These are phyloP conservation scores for Talaromyces sp. DNA, from an alignment of 2,329 filamentous ascomycete genomes.

Conservation along the genomic window DNA sequence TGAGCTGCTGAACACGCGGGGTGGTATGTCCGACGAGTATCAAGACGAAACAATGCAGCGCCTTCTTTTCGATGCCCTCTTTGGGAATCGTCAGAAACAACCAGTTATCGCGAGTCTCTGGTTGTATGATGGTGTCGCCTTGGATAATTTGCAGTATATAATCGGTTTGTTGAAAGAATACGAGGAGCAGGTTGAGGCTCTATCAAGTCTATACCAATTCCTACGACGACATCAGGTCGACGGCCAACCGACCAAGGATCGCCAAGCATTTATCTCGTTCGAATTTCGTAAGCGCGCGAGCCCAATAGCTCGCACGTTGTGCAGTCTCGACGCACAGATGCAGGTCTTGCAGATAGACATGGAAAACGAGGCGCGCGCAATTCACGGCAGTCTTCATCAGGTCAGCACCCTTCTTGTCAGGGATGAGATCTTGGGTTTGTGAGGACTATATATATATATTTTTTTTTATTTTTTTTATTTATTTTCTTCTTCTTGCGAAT, in stretches of 20 bases:
- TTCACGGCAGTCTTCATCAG: slow-evolving; percentile 26
- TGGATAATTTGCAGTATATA: slow-evolving; percentile 14
- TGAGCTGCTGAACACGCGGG: not conserved
- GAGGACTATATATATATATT: no score
- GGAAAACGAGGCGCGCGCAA: slow-evolving; percentile 54
- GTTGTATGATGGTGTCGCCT: slow-evolving; percentile 15
- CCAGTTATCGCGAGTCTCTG: slow-evolving; percentile 15
- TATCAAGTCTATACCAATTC: slow-evolving; percentile 13
- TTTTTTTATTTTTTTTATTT: no score
- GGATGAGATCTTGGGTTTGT: not conserved
- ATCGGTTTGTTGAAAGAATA: slow-evolving; percentile 16
- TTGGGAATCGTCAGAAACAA: not conserved
- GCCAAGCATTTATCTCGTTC: not conserved
- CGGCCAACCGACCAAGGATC: not conserved
- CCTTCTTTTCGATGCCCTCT: not conserved
- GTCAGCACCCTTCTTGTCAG: not conserved
- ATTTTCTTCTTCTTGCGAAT: not conserved
- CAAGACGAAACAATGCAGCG: not conserved
- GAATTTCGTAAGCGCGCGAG: slow-evolving; percentile 11
- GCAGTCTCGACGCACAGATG: slow-evolving; percentile 14
- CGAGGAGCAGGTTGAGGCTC: slow-evolving; percentile 14
- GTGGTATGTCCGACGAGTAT: not conserved
- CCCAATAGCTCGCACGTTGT: slow-evolving; percentile 12
- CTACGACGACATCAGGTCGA: slow-evolving; percentile 11
- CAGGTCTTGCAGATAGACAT: slow-evolving; percentile 16